phyloP scores from a whole-genome alignment of 495 filamentous ascomycete species.

The Xylaria flabelliformis region DNA sequence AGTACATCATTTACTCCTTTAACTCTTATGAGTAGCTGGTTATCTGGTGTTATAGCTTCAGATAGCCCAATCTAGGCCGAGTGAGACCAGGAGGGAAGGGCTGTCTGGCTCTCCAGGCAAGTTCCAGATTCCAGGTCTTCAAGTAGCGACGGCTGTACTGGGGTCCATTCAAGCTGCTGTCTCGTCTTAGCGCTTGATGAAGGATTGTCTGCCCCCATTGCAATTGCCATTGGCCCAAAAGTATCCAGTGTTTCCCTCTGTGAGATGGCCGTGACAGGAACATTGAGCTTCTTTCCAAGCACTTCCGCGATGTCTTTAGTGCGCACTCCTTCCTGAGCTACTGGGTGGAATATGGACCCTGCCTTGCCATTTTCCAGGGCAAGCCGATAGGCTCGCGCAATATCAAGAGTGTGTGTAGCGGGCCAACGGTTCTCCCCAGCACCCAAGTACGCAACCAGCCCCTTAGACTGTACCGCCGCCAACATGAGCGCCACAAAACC shows the following conservation, averaged over 20 bases:
- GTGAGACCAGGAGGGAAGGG: slow-evolving; percentile 9
- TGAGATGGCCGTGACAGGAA: slow-evolving; percentile 43
- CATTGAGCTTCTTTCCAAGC: slow-evolving; percentile 42
- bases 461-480: slow-evolving; percentile 41
- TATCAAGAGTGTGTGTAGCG: slow-evolving; percentile 50
- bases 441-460: slow-evolving; percentile 49
- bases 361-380: slow-evolving; percentile 51
- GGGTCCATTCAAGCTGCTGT: slow-evolving; percentile 50
- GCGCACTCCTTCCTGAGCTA: slow-evolving; percentile 47
- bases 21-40: neutral
- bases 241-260: slow-evolving; percentile 40
- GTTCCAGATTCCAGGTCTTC: slow-evolving; percentile 37
- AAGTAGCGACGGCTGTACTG: slow-evolving; percentile 40
- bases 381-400: slow-evolving; percentile 48
- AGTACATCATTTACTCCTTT: too few relatives aligned
- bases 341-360: slow-evolving; percentile 49
- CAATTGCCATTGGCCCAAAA: slow-evolving; percentile 42
- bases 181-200: slow-evolving; percentile 51
- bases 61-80: neutral
- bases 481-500: slow-evolving; percentile 47
- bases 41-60: neutral
- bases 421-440: slow-evolving; percentile 52
- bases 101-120: neutral
- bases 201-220: slow-evolving; percentile 43
- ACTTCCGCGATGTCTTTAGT: slow-evolving; percentile 50